phyloP scores from a whole-genome alignment of 805 yeast species.

The Vanderwaltozyma tropicalis region DNA sequence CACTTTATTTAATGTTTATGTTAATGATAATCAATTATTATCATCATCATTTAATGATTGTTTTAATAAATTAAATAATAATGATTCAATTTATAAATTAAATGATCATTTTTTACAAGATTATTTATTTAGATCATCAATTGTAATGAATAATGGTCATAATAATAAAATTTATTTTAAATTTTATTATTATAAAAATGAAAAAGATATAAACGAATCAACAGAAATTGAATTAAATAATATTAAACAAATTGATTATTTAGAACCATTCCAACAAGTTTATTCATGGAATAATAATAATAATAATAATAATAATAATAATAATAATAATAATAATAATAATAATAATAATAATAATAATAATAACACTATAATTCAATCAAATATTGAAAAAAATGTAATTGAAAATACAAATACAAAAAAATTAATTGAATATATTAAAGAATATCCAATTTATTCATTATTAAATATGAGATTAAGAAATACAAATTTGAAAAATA shows the following conservation, averaged over 20 bases:
- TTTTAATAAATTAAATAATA: neutral
- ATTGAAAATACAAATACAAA: neutral
- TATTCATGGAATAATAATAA: constrained; percentile 7
- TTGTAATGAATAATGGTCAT: constrained; percentile 27
- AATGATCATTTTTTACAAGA: constrained; percentile 12
- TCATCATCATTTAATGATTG: constrained; percentile 4
- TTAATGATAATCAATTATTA: constrained; percentile 22
- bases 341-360: neutral
- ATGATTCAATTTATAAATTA: constrained; percentile 8
- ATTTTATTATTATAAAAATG: constrained; percentile 3
- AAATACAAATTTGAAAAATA: constrained; percentile 15
- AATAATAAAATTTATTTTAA: constrained; percentile 16
- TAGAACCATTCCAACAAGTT: constrained; percentile 22
- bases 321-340: neutral
- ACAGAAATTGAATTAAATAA: too few relatives aligned
- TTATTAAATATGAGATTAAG: constrained; percentile 25
- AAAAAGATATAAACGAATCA: neutral
- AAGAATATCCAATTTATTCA: constrained; percentile 25
- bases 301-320: too few relatives aligned
- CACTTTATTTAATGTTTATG: constrained; percentile 14
- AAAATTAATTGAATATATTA: neutral
- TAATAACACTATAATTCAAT: too few relatives aligned
- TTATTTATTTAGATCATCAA: constrained; percentile 19
- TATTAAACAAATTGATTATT: neutral
- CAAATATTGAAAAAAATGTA: neutral